Evolutionary conservation across 352 stramenopile genomes (phyloP).

Genomic region (Phytophthora litchii): DNA sequence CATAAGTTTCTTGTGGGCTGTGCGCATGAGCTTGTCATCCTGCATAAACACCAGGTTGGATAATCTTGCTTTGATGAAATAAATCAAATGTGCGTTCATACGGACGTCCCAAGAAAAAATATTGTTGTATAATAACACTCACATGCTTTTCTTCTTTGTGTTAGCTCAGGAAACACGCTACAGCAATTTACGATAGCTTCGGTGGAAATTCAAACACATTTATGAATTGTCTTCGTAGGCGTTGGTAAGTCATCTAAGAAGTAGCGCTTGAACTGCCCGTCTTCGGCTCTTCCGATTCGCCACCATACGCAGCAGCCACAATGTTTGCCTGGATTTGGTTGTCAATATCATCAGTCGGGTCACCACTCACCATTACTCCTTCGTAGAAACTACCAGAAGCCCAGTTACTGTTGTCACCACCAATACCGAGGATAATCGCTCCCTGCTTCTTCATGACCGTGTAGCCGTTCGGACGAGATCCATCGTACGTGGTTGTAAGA

Average conservation of each 20-base stretch:
- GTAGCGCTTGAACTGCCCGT: constrained; percentile 1
- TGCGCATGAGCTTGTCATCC: too few species aligned
- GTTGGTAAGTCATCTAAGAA: not conserved
- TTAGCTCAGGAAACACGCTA: too few species aligned
- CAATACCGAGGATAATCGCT: constrained; percentile 29
- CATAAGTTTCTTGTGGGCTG: too few species aligned
- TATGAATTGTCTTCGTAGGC: not conserved
- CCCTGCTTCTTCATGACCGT: constrained; percentile 34
- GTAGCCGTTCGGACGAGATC: constrained; percentile 25
- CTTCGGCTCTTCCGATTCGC: constrained; percentile 7
- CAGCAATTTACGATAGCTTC: too few species aligned
- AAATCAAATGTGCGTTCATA: too few species aligned
- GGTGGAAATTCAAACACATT: too few species aligned
- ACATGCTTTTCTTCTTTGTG: too few species aligned
- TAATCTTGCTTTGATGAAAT: too few species aligned
- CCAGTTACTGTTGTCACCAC: constrained; percentile 27
- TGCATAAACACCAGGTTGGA: too few species aligned
- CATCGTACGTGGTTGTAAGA: constrained; percentile 29
- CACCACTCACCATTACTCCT: constrained; percentile 22
- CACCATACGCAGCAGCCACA: constrained; percentile 18
- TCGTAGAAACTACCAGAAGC: constrained; percentile 26
- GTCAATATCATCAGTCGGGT: constrained; percentile 21
- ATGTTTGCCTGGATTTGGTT: constrained; percentile 23
- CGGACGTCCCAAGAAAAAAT: too few species aligned
- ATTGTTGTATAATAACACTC: too few species aligned